These are phyloP conservation scores for Corinectria fuckeliana DNA, from an alignment of 2,329 filamentous ascomycete species.

Conservation along the genomic window DNA sequence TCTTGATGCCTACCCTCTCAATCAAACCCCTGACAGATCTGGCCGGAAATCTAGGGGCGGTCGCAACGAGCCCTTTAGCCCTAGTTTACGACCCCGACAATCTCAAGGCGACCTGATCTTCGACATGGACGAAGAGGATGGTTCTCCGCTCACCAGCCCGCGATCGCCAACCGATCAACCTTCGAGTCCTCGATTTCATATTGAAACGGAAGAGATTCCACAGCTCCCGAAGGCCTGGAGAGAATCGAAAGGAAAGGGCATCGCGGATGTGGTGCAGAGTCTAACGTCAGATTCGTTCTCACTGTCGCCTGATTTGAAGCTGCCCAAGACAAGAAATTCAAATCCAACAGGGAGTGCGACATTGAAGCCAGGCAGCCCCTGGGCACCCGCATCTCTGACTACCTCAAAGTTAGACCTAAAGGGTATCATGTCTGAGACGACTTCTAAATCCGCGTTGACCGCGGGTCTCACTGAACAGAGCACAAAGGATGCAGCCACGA, in stretches of 20 bases:
- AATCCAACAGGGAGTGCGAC: slow-evolving; percentile 2
- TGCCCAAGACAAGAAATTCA: slow-evolving; percentile 10
- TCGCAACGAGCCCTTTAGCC: slow-evolving; percentile 67
- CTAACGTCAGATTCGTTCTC: slow-evolving; percentile 24
- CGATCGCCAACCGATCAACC: slow-evolving; percentile 31
- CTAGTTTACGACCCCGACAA: slow-evolving; percentile 70
- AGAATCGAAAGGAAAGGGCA: slow-evolving; percentile 37
- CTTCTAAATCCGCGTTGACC: slow-evolving; percentile 60
- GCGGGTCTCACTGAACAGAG: slow-evolving; percentile 60
- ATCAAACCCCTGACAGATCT: slow-evolving; percentile 51
- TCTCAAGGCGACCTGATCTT: slow-evolving; percentile 85
- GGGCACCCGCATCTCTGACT: slow-evolving; percentile 58
- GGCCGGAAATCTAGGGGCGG: slow-evolving; percentile 54
- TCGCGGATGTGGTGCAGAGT: slow-evolving; percentile 21
- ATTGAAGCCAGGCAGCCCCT: slow-evolving; percentile 50
- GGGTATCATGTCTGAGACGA: slow-evolving; percentile 73
- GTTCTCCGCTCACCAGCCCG: slow-evolving; percentile 40
- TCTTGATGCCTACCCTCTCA: slow-evolving; percentile 64
- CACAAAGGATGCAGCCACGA: slow-evolving; percentile 45
- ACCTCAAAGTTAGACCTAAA: slow-evolving; percentile 74
- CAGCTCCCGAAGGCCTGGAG: slow-evolving; percentile 42
- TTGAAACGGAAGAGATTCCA: slow-evolving; percentile 39
- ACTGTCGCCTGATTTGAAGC: slow-evolving; percentile 26
- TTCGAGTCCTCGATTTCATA: slow-evolving; percentile 25
- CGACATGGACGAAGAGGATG: slow-evolving; percentile 85